Percentiles rank a stretch among this genome's conserved stretches.
Conservation (phyloP, 2,329 filamentous ascomycete genomes). For the Aphanocladium album region DNA sequence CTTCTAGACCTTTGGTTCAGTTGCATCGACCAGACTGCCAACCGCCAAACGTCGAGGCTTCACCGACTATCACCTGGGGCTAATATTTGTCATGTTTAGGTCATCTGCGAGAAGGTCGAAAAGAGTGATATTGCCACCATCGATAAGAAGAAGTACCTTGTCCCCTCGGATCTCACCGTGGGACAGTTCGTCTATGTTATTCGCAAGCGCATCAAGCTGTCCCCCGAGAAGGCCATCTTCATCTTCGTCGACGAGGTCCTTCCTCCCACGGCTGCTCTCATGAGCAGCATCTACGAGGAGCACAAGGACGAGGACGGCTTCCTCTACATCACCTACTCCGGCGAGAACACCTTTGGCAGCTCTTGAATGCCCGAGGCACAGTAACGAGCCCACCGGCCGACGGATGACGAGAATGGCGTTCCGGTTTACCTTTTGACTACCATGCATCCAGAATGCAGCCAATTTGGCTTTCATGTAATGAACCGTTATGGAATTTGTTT, state of each 20-base stretch:
- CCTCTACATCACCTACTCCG: conserved; percentile 98
- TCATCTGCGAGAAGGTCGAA: conserved; percentile 99
- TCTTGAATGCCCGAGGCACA: neutral
- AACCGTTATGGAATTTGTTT: neutral
- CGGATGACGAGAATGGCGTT: conserved; percentile 30
- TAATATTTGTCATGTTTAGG: conserved; percentile 47
- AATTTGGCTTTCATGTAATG: conserved; percentile 10
- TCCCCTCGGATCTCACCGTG: conserved; percentile 94
- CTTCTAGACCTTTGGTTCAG: neutral
- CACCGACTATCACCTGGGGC: neutral
- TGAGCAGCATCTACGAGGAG: conserved; percentile 99
- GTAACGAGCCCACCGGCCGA: neutral
- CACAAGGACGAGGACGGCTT: conserved; percentile 88
- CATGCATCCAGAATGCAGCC: conserved; percentile 5
- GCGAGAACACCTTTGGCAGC: conserved; percentile 93
- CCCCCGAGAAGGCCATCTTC: conserved; percentile 99
- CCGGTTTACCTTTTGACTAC: conserved; percentile 23
- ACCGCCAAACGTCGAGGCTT: neutral
- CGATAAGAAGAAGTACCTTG: conserved; percentile 99
- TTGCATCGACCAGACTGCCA: neutral
- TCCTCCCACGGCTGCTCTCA: conserved; percentile 91
- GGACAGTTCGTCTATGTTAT: conserved; percentile 99
- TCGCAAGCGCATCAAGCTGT: conserved; percentile 99
- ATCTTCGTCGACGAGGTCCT: conserved; percentile 99
- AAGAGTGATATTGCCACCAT: conserved; percentile 99